phyloP scores from a whole-genome alignment of 1,284 basidiomycete species.

The Boletus albobrunnescens region DNA sequence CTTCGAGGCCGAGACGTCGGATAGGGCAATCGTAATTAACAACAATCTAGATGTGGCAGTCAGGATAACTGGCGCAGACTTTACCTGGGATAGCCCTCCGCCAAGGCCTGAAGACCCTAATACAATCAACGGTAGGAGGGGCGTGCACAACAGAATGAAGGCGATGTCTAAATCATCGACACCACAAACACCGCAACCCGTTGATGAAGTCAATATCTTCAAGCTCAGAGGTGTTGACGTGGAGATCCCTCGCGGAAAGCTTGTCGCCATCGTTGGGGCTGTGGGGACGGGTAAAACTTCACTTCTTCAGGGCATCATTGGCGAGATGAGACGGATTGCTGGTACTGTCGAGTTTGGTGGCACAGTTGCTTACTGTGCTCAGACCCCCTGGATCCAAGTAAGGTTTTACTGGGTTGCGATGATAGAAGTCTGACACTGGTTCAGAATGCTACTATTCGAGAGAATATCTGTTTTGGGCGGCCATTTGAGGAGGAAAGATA shows the following conservation, averaged over 20 bases:
- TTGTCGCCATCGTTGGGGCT: conserved; percentile 78
- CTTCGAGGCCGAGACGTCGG: conserved; percentile 74
- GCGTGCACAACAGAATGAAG: conserved; percentile 2
- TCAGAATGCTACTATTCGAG: conserved; percentile 66
- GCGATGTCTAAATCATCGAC: neutral
- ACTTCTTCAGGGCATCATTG: conserved; percentile 73
- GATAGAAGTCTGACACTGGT: neutral
- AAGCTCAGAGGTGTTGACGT: conserved; percentile 51
- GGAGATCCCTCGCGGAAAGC: conserved; percentile 63
- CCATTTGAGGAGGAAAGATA: conserved; percentile 64
- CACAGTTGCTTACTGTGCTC: conserved; percentile 76
- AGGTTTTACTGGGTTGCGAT: neutral
- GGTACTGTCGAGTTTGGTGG: conserved; percentile 71
- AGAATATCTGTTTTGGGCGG: conserved; percentile 77
- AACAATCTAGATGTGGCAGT: conserved; percentile 59
- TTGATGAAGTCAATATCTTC: conserved; percentile 18
- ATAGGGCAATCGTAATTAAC: conserved; percentile 50
- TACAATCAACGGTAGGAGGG: conserved; percentile 13
- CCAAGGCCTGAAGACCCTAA: conserved; percentile 41
- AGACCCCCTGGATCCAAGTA: conserved; percentile 86
- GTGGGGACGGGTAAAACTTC: conserved; percentile 68
- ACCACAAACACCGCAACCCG: neutral
- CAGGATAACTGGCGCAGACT: conserved; percentile 62
- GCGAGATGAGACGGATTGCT: conserved; percentile 69
- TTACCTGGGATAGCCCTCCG: conserved; percentile 82